These are phyloP conservation scores for Colletotrichum chrysophilum DNA, from an alignment of 2,329 filamentous ascomycete species.

Conservation along the genomic window DNA sequence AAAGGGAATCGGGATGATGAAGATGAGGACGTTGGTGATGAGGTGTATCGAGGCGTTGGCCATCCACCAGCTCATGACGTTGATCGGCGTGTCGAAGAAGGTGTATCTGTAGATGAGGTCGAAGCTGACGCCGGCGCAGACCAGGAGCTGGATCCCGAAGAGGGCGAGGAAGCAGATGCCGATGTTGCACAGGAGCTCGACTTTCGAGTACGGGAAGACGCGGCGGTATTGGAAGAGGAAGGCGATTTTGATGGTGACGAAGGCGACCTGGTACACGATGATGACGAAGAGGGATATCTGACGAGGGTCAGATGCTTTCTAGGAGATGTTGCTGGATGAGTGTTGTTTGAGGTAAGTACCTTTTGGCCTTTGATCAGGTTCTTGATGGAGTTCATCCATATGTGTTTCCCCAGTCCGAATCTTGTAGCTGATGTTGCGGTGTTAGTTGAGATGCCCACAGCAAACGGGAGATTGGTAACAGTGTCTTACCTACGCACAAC, in stretches of 20 bases:
- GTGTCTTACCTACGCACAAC: neutral
- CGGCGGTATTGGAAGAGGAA: slow-evolving; percentile 43
- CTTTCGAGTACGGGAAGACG: slow-evolving; percentile 24
- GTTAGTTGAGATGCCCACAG: neutral
- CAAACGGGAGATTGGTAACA: rapidly evolving
- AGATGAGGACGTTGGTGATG: slow-evolving; percentile 21
- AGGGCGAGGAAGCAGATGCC: slow-evolving; percentile 13
- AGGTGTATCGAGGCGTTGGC: slow-evolving; percentile 17
- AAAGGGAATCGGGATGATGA: slow-evolving; percentile 19
- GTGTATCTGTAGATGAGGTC: neutral
- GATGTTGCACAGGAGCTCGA: slow-evolving; percentile 20
- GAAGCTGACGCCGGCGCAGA: slow-evolving; percentile 1
- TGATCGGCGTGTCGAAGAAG: neutral
- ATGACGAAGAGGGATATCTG: slow-evolving; percentile 30
- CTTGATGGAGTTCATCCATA: neutral
- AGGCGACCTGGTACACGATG: slow-evolving; percentile 33
- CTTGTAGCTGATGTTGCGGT: neutral
- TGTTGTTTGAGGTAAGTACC: neutral
- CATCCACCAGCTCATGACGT: slow-evolving; percentile 16
- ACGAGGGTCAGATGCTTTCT: neutral
- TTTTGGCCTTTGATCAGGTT: neutral
- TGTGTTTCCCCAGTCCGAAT: slow-evolving; percentile 25
- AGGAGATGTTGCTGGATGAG: neutral
- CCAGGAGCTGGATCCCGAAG: slow-evolving; percentile 13
- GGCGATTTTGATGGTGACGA: slow-evolving; percentile 36